A percentile compares a stretch with the other conserved stretches of the same genome.
Conservation (phyloP, 768 basidiomycete species). For the Basidioascus undulatus region DNA sequence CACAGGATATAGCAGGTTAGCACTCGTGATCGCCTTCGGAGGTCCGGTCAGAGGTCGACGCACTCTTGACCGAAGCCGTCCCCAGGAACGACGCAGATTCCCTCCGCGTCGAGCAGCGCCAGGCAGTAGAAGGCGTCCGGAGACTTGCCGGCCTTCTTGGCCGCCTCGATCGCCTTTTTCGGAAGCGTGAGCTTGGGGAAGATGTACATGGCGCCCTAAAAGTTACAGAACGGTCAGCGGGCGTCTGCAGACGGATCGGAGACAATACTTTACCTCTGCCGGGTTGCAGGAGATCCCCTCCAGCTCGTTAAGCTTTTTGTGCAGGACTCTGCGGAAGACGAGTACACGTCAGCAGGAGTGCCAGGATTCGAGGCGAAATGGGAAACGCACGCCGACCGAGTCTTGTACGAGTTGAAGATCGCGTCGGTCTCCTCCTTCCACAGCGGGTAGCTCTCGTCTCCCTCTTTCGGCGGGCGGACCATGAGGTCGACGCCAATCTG, state of each 20-base stretch:
- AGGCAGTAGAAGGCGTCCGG: conserved; percentile 80
- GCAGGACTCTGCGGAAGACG: too few species aligned
- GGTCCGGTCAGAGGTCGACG: too few species aligned
- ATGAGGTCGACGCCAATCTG: conserved; percentile 86
- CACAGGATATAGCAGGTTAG: too few species aligned
- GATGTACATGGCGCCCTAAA: conserved; percentile 79
- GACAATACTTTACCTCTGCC: conserved; percentile 20
- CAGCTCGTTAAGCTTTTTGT: conserved; percentile 41
- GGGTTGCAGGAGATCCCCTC: conserved; percentile 75
- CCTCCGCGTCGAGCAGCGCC: conserved; percentile 58
- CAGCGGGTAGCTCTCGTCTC: conserved; percentile 45
- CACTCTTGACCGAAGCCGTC: conserved; percentile 84
- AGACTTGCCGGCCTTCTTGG: conserved; percentile 41
- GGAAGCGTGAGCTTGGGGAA: conserved; percentile 65
- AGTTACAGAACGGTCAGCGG: conserved; percentile 1
- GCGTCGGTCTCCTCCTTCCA: conserved; percentile 65
- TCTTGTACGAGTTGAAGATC: too few species aligned
- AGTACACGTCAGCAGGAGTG: too few species aligned
- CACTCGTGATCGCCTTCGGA: too few species aligned
- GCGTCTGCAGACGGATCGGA: conserved; percentile 11
- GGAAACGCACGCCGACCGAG: too few species aligned
- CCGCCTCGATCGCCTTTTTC: conserved; percentile 43
- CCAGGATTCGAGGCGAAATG: too few species aligned
- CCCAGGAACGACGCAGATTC: conserved; percentile 83
- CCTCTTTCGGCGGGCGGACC: conserved; percentile 64